Conservation (phyloP, 352 stramenopile genomes). For the Pythium rishiriense region DNA sequence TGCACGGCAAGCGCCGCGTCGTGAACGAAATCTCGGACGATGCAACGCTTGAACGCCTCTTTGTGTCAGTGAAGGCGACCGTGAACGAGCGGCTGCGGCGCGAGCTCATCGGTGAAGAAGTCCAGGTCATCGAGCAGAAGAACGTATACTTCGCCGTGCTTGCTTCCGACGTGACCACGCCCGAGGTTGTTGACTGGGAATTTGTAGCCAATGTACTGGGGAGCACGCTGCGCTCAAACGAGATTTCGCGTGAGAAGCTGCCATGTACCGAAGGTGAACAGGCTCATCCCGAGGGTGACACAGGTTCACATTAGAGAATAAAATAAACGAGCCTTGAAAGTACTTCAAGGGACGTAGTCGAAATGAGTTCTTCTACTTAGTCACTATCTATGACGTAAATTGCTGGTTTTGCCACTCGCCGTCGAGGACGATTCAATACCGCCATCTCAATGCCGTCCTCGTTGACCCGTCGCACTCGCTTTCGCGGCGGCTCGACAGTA, state of each 20-base stretch:
- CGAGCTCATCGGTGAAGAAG: slow-evolving; percentile 12
- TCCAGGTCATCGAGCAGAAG: slow-evolving; percentile 22
- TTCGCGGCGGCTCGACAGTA: not conserved
- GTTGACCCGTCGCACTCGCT: not conserved
- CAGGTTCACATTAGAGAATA: not conserved
- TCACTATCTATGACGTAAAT: slow-evolving; percentile 1
- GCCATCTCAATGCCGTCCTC: not conserved
- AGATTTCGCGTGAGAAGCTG: slow-evolving; percentile 13
- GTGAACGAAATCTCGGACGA: slow-evolving; percentile 24
- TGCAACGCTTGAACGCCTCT: slow-evolving; percentile 25
- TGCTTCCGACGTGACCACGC: slow-evolving; percentile 25
- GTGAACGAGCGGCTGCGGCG: slow-evolving; percentile 22
- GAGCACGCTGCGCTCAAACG: slow-evolving; percentile 19
- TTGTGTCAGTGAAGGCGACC: slow-evolving; percentile 25
- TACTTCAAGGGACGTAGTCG: too few species aligned
- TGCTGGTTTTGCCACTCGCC: slow-evolving; percentile 1
- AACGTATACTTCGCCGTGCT: slow-evolving; percentile 28
- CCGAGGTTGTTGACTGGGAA: slow-evolving; percentile 20
- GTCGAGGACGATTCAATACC: slow-evolving; percentile 3
- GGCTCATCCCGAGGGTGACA: too few species aligned
- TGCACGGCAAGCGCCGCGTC: slow-evolving; percentile 17
- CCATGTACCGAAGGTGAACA: not conserved
- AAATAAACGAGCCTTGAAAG: too few species aligned
- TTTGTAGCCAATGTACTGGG: slow-evolving; percentile 21
- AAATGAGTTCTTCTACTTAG: not conserved